Conservation (phyloP, 768 basidiomycete genomes). For the Panaeolus papilionaceus region DNA sequence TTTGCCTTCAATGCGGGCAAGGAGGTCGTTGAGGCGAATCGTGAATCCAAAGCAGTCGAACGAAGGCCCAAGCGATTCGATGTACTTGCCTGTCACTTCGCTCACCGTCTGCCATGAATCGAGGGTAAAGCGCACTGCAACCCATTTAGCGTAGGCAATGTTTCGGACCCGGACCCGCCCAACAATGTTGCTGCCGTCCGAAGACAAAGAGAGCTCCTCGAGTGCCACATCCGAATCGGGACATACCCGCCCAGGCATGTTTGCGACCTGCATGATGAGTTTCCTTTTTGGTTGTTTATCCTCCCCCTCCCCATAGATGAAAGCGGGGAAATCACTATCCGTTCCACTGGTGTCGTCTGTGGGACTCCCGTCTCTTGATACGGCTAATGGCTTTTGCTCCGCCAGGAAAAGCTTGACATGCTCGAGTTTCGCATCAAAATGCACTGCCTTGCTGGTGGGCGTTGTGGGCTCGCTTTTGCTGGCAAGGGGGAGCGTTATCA, state of each 20-base stretch:
- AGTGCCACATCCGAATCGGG: slow-evolving; percentile 54
- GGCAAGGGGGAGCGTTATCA: slow-evolving; percentile 53
- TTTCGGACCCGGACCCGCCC: slow-evolving; percentile 85
- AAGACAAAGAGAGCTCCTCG: slow-evolving; percentile 58
- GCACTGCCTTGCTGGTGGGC: slow-evolving; percentile 86
- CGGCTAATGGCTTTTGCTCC: slow-evolving; percentile 94
- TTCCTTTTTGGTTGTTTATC: slow-evolving; percentile 38
- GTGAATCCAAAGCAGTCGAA: slow-evolving; percentile 81
- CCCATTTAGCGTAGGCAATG: slow-evolving; percentile 84
- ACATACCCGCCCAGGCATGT: slow-evolving; percentile 61
- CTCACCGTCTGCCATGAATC: slow-evolving; percentile 97
- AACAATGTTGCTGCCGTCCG: slow-evolving; percentile 60
- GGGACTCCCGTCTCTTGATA: slow-evolving; percentile 90
- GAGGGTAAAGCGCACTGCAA: slow-evolving; percentile 90
- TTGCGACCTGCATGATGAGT: slow-evolving; percentile 67
- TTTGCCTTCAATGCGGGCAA: slow-evolving; percentile 82
- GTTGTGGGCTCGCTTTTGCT: slow-evolving; percentile 85
- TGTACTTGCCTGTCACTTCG: slow-evolving; percentile 84
- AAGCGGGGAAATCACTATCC: slow-evolving; percentile 78
- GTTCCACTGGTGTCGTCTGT: slow-evolving; percentile 82
- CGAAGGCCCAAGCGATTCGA: slow-evolving; percentile 47
- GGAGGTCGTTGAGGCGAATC: slow-evolving; percentile 79
- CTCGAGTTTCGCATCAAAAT: slow-evolving; percentile 92
- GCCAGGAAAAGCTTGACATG: slow-evolving; percentile 95
- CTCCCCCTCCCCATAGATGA: slow-evolving; percentile 57